Conservation (phyloP, 1,284 basidiomycete species). For the Naganishia liquefaciens region DNA sequence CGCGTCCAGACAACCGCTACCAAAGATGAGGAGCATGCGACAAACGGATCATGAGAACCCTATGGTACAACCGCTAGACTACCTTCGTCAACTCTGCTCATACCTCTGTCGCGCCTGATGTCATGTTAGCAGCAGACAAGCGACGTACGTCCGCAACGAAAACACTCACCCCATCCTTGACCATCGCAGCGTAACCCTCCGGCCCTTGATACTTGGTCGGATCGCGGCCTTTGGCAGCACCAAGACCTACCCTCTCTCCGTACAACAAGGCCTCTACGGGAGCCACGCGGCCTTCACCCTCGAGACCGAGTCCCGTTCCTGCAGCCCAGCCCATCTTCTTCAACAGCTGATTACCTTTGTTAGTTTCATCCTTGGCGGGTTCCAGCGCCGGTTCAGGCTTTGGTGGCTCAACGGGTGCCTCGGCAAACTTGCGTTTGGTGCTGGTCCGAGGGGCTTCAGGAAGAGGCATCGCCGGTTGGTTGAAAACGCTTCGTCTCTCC, state of each 20-base stretch:
- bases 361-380: conserved; percentile 72
- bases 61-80: background rate
- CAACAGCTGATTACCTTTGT: conserved; percentile 84
- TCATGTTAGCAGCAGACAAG: background rate
- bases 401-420: conserved; percentile 63
- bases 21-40: too few relatives aligned
- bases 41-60: too few relatives aligned
- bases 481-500: conserved; percentile 80
- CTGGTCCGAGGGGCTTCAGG: conserved; percentile 57
- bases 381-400: conserved; percentile 64
- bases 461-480: conserved; percentile 79
- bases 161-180: conserved; percentile 40
- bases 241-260: conserved; percentile 78
- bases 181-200: conserved; percentile 43
- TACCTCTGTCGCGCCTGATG: conserved; percentile 18
- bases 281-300: conserved; percentile 77
- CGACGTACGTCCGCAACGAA: too few relatives aligned
- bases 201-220: conserved; percentile 67
- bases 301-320: conserved; percentile 78
- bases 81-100: conserved; percentile 10
- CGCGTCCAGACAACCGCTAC: too few relatives aligned
- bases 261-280: conserved; percentile 84
- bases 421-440: conserved; percentile 55
- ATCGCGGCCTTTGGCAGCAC: conserved; percentile 82
- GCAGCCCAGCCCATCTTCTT: conserved; percentile 96